Evolutionary conservation across 441 rosid genomes (phyloP), one percentile per base, ranked within the genome.

Genomic region (Croton setiger): DNA sequence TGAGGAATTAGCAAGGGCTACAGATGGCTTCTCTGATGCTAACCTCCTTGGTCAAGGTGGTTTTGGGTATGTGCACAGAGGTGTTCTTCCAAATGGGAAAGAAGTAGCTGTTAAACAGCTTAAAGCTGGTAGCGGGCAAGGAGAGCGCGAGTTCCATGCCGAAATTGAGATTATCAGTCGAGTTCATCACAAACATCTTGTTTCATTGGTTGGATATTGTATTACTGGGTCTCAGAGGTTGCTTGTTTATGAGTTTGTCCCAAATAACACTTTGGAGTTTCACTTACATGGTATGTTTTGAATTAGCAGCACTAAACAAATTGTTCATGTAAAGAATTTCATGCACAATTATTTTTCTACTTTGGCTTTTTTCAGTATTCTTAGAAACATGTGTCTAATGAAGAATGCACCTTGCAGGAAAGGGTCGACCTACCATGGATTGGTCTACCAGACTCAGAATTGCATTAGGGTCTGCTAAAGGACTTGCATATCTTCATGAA

Each of bases 1-100:
- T 7, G 99, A 92, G 71, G 99, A 95, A 74, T 74, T 95, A 33
- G 83, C 91, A 0, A 83, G 90, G 81, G 99, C 99, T 1, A 95
- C 98, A 0, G 85, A 92, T 75, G 99, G 97, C 41, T 95, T 95
- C 85, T 87, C 97, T 0, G 82, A 88, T 14, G 91, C 96, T 13
- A 95, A 95, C 74, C 86, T 95, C 66, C 89, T 95, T 0, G 99
- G 99, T 52, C 98, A 95, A 86, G 99, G 99, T 13, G 99, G 99
- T 56, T 95, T 95, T 13, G 98, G 99, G 63, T 95, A 85, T 75
- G 99, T 95, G 80, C 97, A 92, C 74, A 88, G 75, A 53, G 99
- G 99, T 67, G 85, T 92, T 60, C 91, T 95, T 58, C 96, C 99
- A 0, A 90, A 87, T 66, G 99, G 99, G 35, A 92, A 92, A 80